Conservation (phyloP, 2,329 filamentous ascomycete genomes). For the Scytalidium lignicola region DNA sequence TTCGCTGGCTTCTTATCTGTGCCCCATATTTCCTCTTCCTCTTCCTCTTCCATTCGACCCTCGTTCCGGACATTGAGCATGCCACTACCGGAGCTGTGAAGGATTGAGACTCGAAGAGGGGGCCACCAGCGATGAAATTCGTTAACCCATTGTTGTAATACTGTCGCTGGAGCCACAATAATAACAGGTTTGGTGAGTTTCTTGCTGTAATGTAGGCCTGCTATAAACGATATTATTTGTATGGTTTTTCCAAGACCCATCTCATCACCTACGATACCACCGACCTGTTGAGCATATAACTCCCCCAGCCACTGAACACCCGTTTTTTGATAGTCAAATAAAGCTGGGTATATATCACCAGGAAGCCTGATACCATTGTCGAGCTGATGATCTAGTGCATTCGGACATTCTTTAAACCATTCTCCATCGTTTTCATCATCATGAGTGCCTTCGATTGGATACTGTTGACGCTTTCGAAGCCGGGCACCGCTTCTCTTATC, state of each 20-base stretch:
- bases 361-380: constrained; percentile 73
- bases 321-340: constrained; percentile 97
- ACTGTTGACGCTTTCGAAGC: constrained; percentile 30
- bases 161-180: constrained; percentile 87
- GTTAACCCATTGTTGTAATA: constrained; percentile 96
- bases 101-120: constrained; percentile 89
- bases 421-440: constrained; percentile 49
- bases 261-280: constrained; percentile 93
- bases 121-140: constrained; percentile 99
- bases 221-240: constrained; percentile 62
- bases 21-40: constrained; percentile 39
- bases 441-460: constrained; percentile 20
- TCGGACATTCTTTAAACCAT: constrained; percentile 84
- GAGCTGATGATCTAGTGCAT: constrained; percentile 68
- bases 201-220: constrained; percentile 86
- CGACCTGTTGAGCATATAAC: constrained; percentile 81
- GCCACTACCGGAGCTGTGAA: constrained; percentile 92
- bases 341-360: constrained; percentile 84
- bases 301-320: constrained; percentile 96
- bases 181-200: constrained; percentile 80
- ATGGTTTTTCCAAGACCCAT: constrained; percentile 99
- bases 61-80: constrained; percentile 80
- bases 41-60: constrained; percentile 50
- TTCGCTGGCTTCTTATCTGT: constrained; percentile 40
- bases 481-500: constrained; percentile 56